phyloP scores from a whole-genome alignment of 352 stramenopile species.

The Phytophthora capsici region DNA sequence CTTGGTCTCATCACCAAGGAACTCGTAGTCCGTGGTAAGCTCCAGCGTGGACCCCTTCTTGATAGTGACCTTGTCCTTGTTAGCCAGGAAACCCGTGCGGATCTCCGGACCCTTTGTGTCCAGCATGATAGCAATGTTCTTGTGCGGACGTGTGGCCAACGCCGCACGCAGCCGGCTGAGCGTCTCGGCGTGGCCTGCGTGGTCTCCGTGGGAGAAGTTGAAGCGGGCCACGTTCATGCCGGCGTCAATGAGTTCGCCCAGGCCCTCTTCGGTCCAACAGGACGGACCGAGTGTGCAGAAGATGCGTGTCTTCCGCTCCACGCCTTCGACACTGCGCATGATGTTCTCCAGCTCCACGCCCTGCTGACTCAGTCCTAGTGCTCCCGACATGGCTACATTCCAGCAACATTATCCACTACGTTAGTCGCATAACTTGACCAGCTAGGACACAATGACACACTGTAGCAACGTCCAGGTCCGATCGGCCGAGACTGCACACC shows the following conservation, averaged over 20 bases:
- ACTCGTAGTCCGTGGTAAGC: conserved; percentile 64
- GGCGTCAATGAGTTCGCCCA: conserved; percentile 87
- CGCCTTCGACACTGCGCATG: conserved; percentile 43
- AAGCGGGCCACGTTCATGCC: conserved; percentile 98
- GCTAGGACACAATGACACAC: conserved; percentile 11
- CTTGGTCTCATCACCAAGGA: conserved; percentile 34
- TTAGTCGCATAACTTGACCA: conserved; percentile 1
- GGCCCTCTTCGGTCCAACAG: conserved; percentile 93
- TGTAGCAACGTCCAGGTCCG: conserved; percentile 36
- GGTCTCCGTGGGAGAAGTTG: conserved; percentile 99
- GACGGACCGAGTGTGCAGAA: conserved; percentile 90
- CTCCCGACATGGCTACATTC: conserved; percentile 38
- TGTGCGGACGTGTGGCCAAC: conserved; percentile 67
- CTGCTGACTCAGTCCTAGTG: conserved; percentile 35
- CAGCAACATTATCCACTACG: not conserved
- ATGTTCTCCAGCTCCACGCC: conserved; percentile 43
- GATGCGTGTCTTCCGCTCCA: conserved; percentile 85
- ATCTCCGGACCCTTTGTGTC: conserved; percentile 98
- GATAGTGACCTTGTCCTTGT: conserved; percentile 61
- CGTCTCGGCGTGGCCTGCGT: conserved; percentile 82
- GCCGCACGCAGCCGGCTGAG: conserved; percentile 68
- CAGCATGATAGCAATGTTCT: conserved; percentile 93
- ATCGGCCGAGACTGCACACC: conserved; percentile 33
- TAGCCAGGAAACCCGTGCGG: conserved; percentile 86
- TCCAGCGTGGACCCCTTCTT: conserved; percentile 66